Evolutionary conservation across 2,329 filamentous ascomycete species (phyloP), one percentile per base, ranked within the genome.

Genomic region (Helicocarpus griseus): DNA sequence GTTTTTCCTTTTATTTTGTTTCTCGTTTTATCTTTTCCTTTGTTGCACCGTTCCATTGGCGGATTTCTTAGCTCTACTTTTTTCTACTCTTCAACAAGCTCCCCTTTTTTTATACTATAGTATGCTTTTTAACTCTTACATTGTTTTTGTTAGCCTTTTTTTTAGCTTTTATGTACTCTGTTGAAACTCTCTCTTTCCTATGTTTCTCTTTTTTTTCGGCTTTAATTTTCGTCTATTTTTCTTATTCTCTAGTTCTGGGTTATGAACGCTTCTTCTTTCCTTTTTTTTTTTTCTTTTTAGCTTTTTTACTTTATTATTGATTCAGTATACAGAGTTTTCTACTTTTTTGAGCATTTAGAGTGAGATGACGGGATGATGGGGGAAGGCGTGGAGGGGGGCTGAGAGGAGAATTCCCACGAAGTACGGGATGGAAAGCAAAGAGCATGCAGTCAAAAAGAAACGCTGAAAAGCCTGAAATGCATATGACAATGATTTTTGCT

Each of bases 1-100:
- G 11, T 22, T 36, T 31, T 22, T 36, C 22, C 14, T 46, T 35
- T 35, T 21, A 17, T 21, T 5, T 14, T 3, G 4, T 21, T 31
- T 45, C 13, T 45, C 56, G 43, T 63, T 43, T 38, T 44, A 21
- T 8, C 17, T 2, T 44, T 5, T 19, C n/a, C n/a, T n/a, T 29
- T 36, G 33, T n/a, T 17, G 19, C 19, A 19, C 17, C 21, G 13
- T n/a, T 31, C 24, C 29, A n/a, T 44, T 29, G 24, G 40, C 40
- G 14, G 29, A 14, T 36, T 22, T 47, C 21, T 24, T 13, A 21
- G 26, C 26, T 33, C n/a, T 35, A 11, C n/a, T 45, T 5, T 45
- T 45, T 19, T 44, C 5, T 29, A 6, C 9, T n/a, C 28, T 45
- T 8, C n/a, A 8, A 35, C 13, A n/a, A 21, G 29, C 24, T 47